phyloP scores from a whole-genome alignment of 371 early-diverging fungal genomes.

The Apophysomyces variabilis region DNA sequence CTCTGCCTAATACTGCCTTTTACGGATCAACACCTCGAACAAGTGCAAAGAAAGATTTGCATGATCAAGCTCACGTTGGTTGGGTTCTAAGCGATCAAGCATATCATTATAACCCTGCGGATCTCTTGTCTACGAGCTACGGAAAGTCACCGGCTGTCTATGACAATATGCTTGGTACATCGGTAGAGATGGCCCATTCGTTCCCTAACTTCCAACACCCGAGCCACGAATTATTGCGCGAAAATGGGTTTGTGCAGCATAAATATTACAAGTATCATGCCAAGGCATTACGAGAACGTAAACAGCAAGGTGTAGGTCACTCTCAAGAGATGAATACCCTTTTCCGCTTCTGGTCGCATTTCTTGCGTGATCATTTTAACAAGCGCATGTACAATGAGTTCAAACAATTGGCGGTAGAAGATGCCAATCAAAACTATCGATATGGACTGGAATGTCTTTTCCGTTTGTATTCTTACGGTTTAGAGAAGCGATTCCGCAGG shows the following conservation, averaged over 20 bases:
- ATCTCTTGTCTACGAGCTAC: conserved; percentile 38
- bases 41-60: conserved; percentile 52
- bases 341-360: conserved; percentile 97
- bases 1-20: conserved; percentile 45
- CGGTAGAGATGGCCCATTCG: conserved; percentile 63
- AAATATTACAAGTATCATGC: conserved; percentile 92
- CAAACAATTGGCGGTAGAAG: conserved; percentile 87
- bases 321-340: conserved; percentile 96
- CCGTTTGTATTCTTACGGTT: conserved; percentile 90
- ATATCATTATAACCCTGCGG: conserved; percentile 47
- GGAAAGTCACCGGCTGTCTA: conserved; percentile 37
- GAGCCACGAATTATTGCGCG: conserved; percentile 87
- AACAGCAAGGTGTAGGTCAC: conserved; percentile 81
- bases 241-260: conserved; percentile 93
- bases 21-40: conserved; percentile 32
- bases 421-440: conserved; percentile 84
- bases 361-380: conserved; percentile 92
- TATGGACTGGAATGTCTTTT: conserved; percentile 91
- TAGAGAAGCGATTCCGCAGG: conserved; percentile 80
- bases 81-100: conserved; percentile 71
- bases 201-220: conserved; percentile 89
- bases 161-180: conserved; percentile 43
- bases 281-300: conserved; percentile 91
- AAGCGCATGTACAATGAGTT: conserved; percentile 91
- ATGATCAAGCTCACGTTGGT: conserved; percentile 82